phyloP scores from a whole-genome alignment of 352 stramenopile species.

The Blastocystis sp. region DNA sequence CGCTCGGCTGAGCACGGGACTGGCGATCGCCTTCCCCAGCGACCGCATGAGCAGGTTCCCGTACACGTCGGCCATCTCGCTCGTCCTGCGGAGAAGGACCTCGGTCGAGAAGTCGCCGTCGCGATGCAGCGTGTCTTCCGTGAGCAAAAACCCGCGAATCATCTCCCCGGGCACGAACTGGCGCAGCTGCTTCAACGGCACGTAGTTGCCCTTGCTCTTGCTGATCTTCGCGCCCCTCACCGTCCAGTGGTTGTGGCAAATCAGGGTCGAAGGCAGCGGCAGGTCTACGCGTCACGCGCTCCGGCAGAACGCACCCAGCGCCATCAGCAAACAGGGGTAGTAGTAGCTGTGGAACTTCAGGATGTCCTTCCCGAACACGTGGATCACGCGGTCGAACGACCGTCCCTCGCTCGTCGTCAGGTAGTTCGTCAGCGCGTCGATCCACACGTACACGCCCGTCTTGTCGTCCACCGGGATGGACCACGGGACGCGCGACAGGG shows the following conservation, averaged over 20 bases:
- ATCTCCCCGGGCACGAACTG: conserved; percentile 82
- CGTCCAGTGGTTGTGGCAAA: conserved; percentile 96
- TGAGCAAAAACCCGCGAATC: conserved; percentile 87
- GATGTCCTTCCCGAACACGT: conserved; percentile 97
- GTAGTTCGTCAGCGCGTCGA: conserved; percentile 98
- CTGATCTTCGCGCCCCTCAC: conserved; percentile 98
- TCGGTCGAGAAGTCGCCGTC: conserved; percentile 88
- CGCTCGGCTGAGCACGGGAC: neutral
- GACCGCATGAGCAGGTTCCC: conserved; percentile 81
- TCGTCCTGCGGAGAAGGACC: conserved; percentile 85
- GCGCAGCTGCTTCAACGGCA: conserved; percentile 93
- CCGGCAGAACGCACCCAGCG: neutral
- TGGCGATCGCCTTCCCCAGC: conserved; percentile 31
- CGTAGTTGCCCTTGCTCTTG: conserved; percentile 97
- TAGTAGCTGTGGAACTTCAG: conserved; percentile 87
- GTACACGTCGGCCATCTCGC: conserved; percentile 86
- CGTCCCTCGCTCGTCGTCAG: conserved; percentile 82
- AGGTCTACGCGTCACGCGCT: conserved; percentile 80
- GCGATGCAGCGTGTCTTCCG: conserved; percentile 82
- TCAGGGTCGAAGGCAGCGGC: conserved; percentile 89
- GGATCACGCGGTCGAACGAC: conserved; percentile 43
- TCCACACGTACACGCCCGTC: conserved; percentile 99
- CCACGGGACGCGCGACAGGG: conserved; percentile 92
- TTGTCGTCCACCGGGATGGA: conserved; percentile 87
- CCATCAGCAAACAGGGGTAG: conserved; percentile 71